Conservation (phyloP, 2,329 filamentous ascomycete species). For the Cadophora sp. region DNA sequence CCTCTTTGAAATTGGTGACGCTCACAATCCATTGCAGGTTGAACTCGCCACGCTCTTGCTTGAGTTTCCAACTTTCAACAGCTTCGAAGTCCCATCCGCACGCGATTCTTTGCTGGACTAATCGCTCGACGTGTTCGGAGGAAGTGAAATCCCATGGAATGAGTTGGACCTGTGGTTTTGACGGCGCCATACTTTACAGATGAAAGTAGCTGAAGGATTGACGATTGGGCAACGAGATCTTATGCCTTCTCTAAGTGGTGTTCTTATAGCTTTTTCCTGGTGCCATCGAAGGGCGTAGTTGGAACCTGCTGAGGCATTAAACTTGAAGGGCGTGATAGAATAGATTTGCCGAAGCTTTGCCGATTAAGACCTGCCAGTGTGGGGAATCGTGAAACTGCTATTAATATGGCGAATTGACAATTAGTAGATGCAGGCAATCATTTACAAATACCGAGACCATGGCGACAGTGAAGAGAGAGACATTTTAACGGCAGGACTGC, state of each 20-base stretch:
- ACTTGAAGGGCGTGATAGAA: conserved; percentile 10
- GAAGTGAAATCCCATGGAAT: conserved; percentile 53
- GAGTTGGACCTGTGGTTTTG: conserved; percentile 43
- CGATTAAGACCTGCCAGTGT: background rate
- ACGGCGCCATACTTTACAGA: background rate
- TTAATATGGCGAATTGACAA: background rate
- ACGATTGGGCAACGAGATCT: background rate
- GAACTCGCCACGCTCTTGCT: conserved; percentile 33
- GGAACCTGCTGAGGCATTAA: background rate
- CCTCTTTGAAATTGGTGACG: background rate
- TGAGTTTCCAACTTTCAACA: conserved; percentile 40
- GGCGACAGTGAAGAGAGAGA: too few species aligned
- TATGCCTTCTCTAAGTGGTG: background rate
- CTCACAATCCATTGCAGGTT: conserved; percentile 38
- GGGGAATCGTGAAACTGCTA: background rate
- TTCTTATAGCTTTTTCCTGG: background rate
- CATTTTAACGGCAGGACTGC: too few species aligned
- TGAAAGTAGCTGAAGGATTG: background rate
- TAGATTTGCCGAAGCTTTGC: conserved; percentile 12
- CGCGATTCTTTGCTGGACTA: conserved; percentile 52
- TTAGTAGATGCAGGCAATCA: too few species aligned
- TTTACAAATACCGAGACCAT: too few species aligned
- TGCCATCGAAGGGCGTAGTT: background rate
- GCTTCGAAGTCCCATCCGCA: conserved; percentile 53
- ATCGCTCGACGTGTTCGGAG: conserved; percentile 48